Base-by-base conservation (phyloP, 2,329 filamentous ascomycete species). In the Lecanoromycetidae sp. region DNA sequence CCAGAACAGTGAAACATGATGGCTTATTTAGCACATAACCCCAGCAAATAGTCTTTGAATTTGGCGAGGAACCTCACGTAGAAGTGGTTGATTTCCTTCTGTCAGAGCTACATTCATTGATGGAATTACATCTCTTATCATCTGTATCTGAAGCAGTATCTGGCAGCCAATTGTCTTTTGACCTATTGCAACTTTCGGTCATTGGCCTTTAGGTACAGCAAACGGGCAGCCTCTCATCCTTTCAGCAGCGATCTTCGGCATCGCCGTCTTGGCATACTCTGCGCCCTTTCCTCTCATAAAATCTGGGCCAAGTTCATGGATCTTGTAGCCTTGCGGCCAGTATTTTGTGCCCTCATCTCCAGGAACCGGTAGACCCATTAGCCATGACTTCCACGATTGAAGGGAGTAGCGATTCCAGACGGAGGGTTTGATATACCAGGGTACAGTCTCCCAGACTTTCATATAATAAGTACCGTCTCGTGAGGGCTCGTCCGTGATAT, bases 241-340 rank as follows among this genome's bases (percentile, higher is more conserved):
- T 35, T 39, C 44, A 19, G 40, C 44, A 30, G 37, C 35, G 25
- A 55, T 19, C 26, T 25, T 37, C 36, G 40, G 37, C 43, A 57
- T 39, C 3, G 52, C 55, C 13, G 65, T 63, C 13, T 60, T 56
- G 54, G 64, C 58, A 40, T 62, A 62, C 40, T 64, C 64, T 15
- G 63, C 57, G 39, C 67, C 62, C 17, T 57, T 58, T 9, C 62
- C 61, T 38, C 36, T 34, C 44, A 53, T 48, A 10, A 9, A 7
- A 4, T 49, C 33, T 6, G 52, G 52, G 13, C 52, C 52, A 26
- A 54, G n/a, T 13, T 54, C 44, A 7, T 41, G n/a, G 13, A 49
- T 37, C 15, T 39, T 46, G 36, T 50, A 54, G 1, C 52, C 52
- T 2, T 37, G 4, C 1, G 52, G 52, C 27, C 27, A 30, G 39